A percentile compares a stretch with the other conserved stretches of the same genome.
Conservation (phyloP, 2,329 filamentous ascomycete species). For the Apiospora phragmitis region DNA sequence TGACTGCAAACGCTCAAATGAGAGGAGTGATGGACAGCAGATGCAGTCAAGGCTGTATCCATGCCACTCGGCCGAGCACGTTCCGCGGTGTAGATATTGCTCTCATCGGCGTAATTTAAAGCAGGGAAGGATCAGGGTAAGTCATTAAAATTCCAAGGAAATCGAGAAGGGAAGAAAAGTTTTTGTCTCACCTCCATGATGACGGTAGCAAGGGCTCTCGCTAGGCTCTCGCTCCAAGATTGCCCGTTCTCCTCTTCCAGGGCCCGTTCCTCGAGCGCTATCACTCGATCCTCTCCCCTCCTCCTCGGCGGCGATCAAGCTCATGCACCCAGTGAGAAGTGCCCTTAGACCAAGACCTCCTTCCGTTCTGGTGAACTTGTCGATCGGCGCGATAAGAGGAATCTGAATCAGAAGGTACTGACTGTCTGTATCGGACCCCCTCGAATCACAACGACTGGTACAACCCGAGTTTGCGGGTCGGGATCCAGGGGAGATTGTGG, state of each 20-base stretch:
- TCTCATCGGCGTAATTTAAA: slow-evolving; percentile 2
- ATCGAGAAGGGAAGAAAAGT: slow-evolving; percentile 14
- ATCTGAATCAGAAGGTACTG: not conserved
- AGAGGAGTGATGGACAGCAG: not conserved
- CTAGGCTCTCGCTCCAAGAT: not conserved
- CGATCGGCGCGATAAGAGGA: not conserved
- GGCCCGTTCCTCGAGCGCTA: slow-evolving; percentile 3
- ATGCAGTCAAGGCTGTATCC: slow-evolving; percentile 6
- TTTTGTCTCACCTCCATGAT: slow-evolving; percentile 30
- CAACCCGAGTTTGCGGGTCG: slow-evolving; percentile 3
- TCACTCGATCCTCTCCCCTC: slow-evolving; percentile 8
- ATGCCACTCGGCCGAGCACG: slow-evolving; percentile 25
- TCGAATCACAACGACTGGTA: not conserved
- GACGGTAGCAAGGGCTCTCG: not conserved
- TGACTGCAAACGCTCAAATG: slow-evolving; percentile 11
- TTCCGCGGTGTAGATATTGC: slow-evolving; percentile 16
- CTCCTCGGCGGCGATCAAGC: not conserved
- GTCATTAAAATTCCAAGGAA: slow-evolving; percentile 13
- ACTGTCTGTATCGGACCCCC: not conserved
- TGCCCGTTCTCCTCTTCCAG: not conserved
- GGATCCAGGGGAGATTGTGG: slow-evolving; percentile 6
- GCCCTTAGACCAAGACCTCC: not conserved
- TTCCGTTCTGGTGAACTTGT: not conserved
- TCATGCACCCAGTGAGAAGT: not conserved
- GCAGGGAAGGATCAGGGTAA: not conserved